phyloP scores from a whole-genome alignment of 108 stramenopile species.

The Conticribra weissflogii region DNA sequence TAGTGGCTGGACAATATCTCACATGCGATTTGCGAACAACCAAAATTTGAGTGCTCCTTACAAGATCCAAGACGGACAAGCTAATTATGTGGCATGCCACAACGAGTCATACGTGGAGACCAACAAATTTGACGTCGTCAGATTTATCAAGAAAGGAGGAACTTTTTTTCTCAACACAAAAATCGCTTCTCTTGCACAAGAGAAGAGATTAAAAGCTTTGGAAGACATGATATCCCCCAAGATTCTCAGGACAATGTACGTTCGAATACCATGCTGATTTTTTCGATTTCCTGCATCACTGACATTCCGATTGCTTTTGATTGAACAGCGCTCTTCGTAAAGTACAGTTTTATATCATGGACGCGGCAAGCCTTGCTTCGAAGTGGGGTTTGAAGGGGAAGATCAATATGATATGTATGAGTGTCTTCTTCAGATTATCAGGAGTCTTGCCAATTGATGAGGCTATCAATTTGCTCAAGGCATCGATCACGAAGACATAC shows the following conservation, averaged over 20 bases:
- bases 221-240: slow-evolving; percentile 59
- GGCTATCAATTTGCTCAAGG: slow-evolving; percentile 51
- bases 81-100: slow-evolving; percentile 64
- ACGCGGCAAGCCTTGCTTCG: slow-evolving; percentile 52
- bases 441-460: slow-evolving; percentile 60
- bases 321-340: slow-evolving; percentile 27
- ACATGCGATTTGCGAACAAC: slow-evolving; percentile 50
- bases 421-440: slow-evolving; percentile 59
- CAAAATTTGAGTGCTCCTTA: slow-evolving; percentile 31
- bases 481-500: slow-evolving; percentile 58
- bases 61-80: slow-evolving; percentile 56
- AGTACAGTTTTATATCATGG: slow-evolving; percentile 56
- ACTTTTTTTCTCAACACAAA: slow-evolving; percentile 69
- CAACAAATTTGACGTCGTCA: slow-evolving; percentile 66
- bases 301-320: not conserved
- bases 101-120: slow-evolving; percentile 65
- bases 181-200: slow-evolving; percentile 49
- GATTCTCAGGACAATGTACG: slow-evolving; percentile 43
- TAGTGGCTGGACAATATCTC: slow-evolving; percentile 62
- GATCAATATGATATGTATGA: slow-evolving; percentile 71
- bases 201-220: slow-evolving; percentile 52
- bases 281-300: not conserved
- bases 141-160: slow-evolving; percentile 53
- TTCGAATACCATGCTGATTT: not conserved
- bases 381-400: slow-evolving; percentile 59